Base-by-base conservation (phyloP, 2,329 filamentous ascomycete species). In the Colletotrichum caudatum region DNA sequence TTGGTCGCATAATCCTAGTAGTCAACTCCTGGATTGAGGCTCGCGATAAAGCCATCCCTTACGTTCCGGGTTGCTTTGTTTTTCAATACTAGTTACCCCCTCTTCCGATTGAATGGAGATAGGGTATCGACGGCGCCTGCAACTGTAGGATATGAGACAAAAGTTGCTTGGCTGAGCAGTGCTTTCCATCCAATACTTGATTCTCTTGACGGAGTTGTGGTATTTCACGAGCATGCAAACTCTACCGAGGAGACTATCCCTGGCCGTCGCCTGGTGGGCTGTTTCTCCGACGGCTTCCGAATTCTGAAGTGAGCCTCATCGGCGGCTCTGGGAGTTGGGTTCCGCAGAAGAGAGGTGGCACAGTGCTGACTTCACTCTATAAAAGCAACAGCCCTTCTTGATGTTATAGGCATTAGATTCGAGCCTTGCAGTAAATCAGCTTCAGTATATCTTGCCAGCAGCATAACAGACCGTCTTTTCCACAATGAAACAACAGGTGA, bases 41-140 rank as follows among this genome's bases (percentile, higher is more conserved):
- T 53, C 35, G 12, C 26, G 23, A 29, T 29, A 5, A 14, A 9
- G 1, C 33, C 14, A 63, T 63, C 60, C 60, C 60, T 63, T 63
- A 41, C 60, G 60, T 53, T 53, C 60, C 60, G 44, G 29, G 23
- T 8, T 26, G 39, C 48, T n/a, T 53, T 63, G 60, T 53, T 39
- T 50, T 16, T 51, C 14, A 11, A 33, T 16, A 26, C 46, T 53
- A 37, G 23, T 18, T 50, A 41, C 53, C 46, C 46, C 60, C 46
- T 62, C 46, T 62, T 39, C 18, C 37, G 29, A 14, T n/a, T 12
- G 11, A 29, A 51, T 41, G 1, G 46, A 51, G 20, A 8, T 23
- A 26, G 46, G 23, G 46, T 51, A 62, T 39, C 60, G 20, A 23
- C 33, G 41, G 51, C 46, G 20, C 14, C 46, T 51, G 5, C 29